Evolutionary conservation across 495 filamentous ascomycete species (phyloP).

Genomic region (Daldinia caldariorum): DNA sequence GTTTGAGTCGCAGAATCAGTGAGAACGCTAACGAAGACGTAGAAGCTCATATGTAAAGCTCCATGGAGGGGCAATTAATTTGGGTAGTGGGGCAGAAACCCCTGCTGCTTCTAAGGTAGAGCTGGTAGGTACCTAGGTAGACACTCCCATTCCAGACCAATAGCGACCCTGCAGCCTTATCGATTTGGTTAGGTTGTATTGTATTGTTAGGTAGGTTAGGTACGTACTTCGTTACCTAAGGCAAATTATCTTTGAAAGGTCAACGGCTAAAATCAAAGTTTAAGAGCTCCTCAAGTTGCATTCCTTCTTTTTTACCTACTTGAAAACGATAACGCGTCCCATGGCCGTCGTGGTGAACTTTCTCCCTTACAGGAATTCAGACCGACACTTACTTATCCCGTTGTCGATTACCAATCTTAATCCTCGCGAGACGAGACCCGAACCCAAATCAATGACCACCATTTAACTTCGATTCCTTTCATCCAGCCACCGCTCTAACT

Average conservation of each 20-base stretch:
- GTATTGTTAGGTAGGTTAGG: not conserved
- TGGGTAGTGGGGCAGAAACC: constrained; percentile 24
- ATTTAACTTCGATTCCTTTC: constrained; percentile 4
- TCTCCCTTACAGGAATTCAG: not conserved
- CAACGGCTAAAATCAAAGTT: not conserved
- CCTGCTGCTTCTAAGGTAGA: constrained; percentile 16
- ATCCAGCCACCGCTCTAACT: constrained; percentile 11
- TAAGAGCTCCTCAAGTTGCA: not conserved
- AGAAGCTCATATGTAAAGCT: constrained; percentile 23
- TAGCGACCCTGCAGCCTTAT: not conserved
- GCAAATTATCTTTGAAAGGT: not conserved
- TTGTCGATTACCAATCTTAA: not conserved
- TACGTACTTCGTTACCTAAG: not conserved
- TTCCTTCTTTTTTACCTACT: not conserved
- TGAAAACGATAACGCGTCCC: not conserved
- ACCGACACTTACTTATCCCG: not conserved
- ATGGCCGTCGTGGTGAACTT: not conserved
- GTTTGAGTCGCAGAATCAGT: not conserved
- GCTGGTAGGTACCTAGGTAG: too few species aligned
- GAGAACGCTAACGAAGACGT: constrained; percentile 13
- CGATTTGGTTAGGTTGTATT: too few species aligned
- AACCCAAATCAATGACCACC: constrained; percentile 27
- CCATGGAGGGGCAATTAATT: constrained; percentile 37
- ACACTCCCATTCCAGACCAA: constrained; percentile 10
- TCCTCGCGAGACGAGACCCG: constrained; percentile 1